These are phyloP conservation scores for Seiridium cupressi DNA, from an alignment of 2,329 filamentous ascomycete species.

Conservation along the genomic window DNA sequence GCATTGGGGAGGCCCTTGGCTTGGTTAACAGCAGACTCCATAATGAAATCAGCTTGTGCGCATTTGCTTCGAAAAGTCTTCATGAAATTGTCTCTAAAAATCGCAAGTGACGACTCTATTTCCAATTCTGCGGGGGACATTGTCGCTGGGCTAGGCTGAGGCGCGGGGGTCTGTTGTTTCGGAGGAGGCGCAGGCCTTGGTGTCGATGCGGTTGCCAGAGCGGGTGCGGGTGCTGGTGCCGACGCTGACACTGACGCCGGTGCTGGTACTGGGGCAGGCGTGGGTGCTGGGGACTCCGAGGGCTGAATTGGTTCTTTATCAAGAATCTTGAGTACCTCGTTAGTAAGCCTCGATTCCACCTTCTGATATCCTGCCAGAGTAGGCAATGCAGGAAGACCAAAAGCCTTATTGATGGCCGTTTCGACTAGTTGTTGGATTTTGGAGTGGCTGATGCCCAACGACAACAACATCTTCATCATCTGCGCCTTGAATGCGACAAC, in stretches of 20 bases:
- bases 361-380: slow-evolving; percentile 24
- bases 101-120: slow-evolving; percentile 26
- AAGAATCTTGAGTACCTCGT: slow-evolving; percentile 27
- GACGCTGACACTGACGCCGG: slow-evolving; percentile 18
- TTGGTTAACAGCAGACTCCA: slow-evolving; percentile 30
- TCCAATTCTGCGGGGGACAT: slow-evolving; percentile 21
- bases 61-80: slow-evolving; percentile 25
- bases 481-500: slow-evolving; percentile 27
- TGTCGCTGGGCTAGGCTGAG: slow-evolving; percentile 19
- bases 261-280: neutral
- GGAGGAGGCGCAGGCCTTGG: slow-evolving; percentile 4
- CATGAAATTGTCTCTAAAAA: slow-evolving; percentile 29
- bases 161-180: slow-evolving; percentile 19
- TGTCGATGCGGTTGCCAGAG: neutral
- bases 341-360: slow-evolving; percentile 23
- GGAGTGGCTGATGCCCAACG: slow-evolving; percentile 24
- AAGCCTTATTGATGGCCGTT: slow-evolving; percentile 24
- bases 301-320: slow-evolving; percentile 21
- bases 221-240: slow-evolving; percentile 13
- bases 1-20: slow-evolving; percentile 26
- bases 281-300: neutral
- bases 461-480: slow-evolving; percentile 24
- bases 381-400: slow-evolving; percentile 22
- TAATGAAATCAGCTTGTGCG: slow-evolving; percentile 27
- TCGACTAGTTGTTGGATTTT: slow-evolving; percentile 28